Percentiles rank a stretch among this genome's conserved stretches.
phyloP scores from a whole-genome alignment of 306 rosid species.

The Acacia crassicarpa region DNA sequence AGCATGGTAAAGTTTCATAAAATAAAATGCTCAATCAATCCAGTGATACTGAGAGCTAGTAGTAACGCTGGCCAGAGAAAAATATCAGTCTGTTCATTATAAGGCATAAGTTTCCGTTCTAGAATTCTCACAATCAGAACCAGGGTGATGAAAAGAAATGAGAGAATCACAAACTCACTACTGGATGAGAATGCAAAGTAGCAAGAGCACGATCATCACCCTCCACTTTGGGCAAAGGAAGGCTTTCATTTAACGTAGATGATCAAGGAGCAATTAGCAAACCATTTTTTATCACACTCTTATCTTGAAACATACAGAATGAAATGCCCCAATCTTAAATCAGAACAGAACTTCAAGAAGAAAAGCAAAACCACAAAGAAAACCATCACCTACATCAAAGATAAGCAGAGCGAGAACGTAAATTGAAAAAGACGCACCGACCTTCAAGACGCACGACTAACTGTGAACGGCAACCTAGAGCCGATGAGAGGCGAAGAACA shows the following conservation, averaged over 20 bases:
- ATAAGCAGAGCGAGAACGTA: too few relatives aligned
- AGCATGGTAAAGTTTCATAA: not conserved
- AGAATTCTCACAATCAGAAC: constrained; percentile 17
- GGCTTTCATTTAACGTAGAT: constrained; percentile 47
- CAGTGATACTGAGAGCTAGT: not conserved
- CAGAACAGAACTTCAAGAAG: too few relatives aligned
- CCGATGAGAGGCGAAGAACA: too few relatives aligned
- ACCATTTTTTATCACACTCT: too few relatives aligned
- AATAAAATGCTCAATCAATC: not conserved
- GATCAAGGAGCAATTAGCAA: too few relatives aligned
- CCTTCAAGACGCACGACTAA: too few relatives aligned
- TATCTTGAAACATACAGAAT: too few relatives aligned
- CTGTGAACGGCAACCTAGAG: too few relatives aligned
- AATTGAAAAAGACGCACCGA: too few relatives aligned
- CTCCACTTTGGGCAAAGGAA: constrained; percentile 83
- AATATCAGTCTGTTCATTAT: not conserved
- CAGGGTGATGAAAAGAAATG: not conserved
- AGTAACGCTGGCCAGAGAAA: not conserved
- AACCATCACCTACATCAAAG: too few relatives aligned
- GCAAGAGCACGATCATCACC: constrained; percentile 88
- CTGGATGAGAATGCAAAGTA: constrained; percentile 80
- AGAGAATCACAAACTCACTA: constrained; percentile 50
- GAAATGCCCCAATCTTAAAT: too few relatives aligned
- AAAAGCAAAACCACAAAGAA: too few relatives aligned
- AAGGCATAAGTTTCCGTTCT: constrained; percentile 1